phyloP scores from a whole-genome alignment of 2,329 filamentous ascomycete species.

The Tympanopsis confertula region DNA sequence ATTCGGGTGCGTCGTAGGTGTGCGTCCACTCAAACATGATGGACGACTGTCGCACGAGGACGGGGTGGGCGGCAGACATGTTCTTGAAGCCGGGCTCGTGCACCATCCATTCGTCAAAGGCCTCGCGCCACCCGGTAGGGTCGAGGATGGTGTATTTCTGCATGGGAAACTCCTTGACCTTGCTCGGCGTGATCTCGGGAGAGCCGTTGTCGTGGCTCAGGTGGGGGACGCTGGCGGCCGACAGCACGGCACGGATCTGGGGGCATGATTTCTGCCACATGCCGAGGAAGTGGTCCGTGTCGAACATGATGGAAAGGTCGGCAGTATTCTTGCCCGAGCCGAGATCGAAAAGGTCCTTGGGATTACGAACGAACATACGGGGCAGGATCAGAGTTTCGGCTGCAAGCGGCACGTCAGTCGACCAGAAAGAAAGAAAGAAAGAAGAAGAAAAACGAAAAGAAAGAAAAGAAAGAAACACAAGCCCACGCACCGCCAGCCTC shows the following conservation, averaged over 20 bases:
- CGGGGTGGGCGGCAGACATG: slow-evolving; percentile 5
- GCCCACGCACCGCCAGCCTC: slow-evolving; percentile 19
- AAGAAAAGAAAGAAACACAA: too few relatives aligned
- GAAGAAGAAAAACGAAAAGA: too few relatives aligned
- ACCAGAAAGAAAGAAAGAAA: too few relatives aligned
- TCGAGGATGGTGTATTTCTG: slow-evolving; percentile 7
- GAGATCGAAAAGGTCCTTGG: slow-evolving; percentile 7
- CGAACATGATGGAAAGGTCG: slow-evolving; percentile 5
- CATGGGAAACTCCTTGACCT: slow-evolving; percentile 5
- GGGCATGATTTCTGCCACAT: slow-evolving; percentile 7
- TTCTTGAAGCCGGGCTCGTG: background rate
- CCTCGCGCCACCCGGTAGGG: slow-evolving; percentile 8
- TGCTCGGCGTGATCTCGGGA: background rate
- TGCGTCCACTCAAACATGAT: slow-evolving; percentile 10
- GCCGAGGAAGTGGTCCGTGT: slow-evolving; percentile 6
- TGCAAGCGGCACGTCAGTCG: slow-evolving; percentile 2
- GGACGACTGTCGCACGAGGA: slow-evolving; percentile 11
- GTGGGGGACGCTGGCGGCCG: slow-evolving; percentile 4
- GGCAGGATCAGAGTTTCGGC: slow-evolving; percentile 9
- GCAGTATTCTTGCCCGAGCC: slow-evolving; percentile 3
- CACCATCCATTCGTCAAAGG: slow-evolving; percentile 8
- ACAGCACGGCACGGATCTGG: slow-evolving; percentile 6
- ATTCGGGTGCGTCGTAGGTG: slow-evolving; percentile 10
- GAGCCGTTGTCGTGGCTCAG: slow-evolving; percentile 3
- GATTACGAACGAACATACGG: slow-evolving; percentile 9